phyloP scores from a whole-genome alignment of 2,329 filamentous ascomycete genomes.

The Nothopassalora personata region DNA sequence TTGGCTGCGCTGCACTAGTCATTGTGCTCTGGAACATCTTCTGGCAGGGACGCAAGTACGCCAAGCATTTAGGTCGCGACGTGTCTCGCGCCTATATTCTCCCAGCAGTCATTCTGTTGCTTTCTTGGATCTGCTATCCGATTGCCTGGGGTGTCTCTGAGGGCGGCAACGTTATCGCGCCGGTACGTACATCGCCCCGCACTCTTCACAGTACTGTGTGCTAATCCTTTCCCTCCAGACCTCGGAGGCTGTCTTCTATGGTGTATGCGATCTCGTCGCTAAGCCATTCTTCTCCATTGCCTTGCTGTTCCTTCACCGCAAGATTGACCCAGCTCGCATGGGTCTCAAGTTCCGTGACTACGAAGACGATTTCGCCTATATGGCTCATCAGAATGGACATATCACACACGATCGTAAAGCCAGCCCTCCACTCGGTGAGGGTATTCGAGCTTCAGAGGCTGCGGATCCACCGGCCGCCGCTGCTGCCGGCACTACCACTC shows the following conservation, averaged over 20 bases:
- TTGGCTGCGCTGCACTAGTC: constrained; percentile 43
- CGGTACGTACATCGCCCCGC: constrained; percentile 20
- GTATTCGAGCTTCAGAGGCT: constrained; percentile 1
- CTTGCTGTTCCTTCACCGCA: constrained; percentile 54
- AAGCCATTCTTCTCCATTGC: constrained; percentile 56
- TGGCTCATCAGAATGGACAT: neutral
- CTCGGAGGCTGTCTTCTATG: constrained; percentile 61
- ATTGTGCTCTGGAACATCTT: constrained; percentile 47
- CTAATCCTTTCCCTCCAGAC: constrained; percentile 35
- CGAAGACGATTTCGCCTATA: constrained; percentile 15
- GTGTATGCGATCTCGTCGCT: constrained; percentile 56
- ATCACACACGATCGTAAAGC: constrained; percentile 1
- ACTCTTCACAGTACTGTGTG: neutral
- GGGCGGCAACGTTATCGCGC: constrained; percentile 57
- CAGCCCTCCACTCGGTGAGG: neutral
- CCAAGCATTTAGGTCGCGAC: constrained; percentile 46
- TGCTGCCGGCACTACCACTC: neutral
- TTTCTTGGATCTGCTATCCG: constrained; percentile 58
- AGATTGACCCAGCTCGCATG: constrained; percentile 53
- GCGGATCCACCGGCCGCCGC: neutral
- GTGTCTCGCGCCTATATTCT: constrained; percentile 47
- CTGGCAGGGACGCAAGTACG: constrained; percentile 49
- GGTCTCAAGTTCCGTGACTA: constrained; percentile 45
- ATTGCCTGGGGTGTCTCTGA: constrained; percentile 56
- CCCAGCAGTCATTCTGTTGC: constrained; percentile 48